phyloP scores from a whole-genome alignment of 176 grass and related monocot genomes.

The Neostapfia colusana region DNA sequence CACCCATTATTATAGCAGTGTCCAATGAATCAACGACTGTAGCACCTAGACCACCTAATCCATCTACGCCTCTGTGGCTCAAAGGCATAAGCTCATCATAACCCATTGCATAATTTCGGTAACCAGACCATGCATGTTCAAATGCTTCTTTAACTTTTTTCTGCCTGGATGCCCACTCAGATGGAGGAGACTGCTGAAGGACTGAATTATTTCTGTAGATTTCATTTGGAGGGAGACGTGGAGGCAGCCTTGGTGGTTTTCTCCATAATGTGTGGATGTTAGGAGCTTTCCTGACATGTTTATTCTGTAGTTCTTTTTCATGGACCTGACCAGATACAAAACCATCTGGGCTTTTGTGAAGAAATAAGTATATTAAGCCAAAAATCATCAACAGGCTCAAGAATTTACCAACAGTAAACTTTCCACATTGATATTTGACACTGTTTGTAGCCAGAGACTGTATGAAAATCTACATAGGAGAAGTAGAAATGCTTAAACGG shows the following conservation, averaged over 20 bases:
- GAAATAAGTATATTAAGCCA: constrained; percentile 67
- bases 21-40: constrained; percentile 91
- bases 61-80: constrained; percentile 73
- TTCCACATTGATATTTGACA: constrained; percentile 54
- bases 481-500: constrained; percentile 31
- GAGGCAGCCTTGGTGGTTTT: constrained; percentile 78
- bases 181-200: constrained; percentile 35
- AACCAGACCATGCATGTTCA: constrained; percentile 91
- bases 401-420: constrained; percentile 83
- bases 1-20: constrained; percentile 94
- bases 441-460: constrained; percentile 52
- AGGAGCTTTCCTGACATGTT: constrained; percentile 42
- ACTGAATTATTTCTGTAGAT: constrained; percentile 60
- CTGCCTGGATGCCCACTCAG: constrained; percentile 64
- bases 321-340: constrained; percentile 46
- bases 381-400: constrained; percentile 73
- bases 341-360: constrained; percentile 50
- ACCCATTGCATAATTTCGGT: constrained; percentile 79
- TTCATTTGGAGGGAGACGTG: constrained; percentile 75
- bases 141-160: constrained; percentile 96
- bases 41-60: constrained; percentile 91
- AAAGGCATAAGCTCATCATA: constrained; percentile 96
- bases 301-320: constrained; percentile 41
- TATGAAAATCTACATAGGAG: constrained; percentile 47
- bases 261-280: constrained; percentile 63